phyloP scores from a whole-genome alignment of 495 filamentous ascomycete genomes.

The Melanomma pulvis-pyrius region DNA sequence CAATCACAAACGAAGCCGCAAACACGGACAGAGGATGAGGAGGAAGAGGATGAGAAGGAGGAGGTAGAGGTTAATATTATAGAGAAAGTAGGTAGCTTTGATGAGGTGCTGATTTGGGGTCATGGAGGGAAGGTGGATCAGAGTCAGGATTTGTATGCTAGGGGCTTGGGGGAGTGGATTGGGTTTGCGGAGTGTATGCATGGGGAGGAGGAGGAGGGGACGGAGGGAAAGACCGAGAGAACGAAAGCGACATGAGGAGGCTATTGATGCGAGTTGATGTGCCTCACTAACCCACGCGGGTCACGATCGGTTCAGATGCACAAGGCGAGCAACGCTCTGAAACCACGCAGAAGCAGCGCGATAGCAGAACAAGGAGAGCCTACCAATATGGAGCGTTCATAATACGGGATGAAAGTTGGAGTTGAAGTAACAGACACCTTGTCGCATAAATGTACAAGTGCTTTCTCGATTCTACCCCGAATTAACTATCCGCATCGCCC shows the following conservation, averaged over 20 bases:
- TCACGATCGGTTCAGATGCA: too few relatives aligned
- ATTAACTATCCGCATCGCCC: neutral
- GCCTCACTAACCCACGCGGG: neutral
- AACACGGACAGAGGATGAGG: slow-evolving; percentile 40
- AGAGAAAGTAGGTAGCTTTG: slow-evolving; percentile 69
- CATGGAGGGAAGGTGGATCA: slow-evolving; percentile 55
- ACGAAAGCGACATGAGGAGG: neutral
- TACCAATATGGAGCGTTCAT: too few relatives aligned
- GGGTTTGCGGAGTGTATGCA: slow-evolving; percentile 66
- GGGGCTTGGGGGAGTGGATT: slow-evolving; percentile 82
- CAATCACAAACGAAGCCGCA: slow-evolving; percentile 9
- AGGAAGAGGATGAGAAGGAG: slow-evolving; percentile 53
- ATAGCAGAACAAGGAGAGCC: neutral
- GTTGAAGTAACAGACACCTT: too few relatives aligned
- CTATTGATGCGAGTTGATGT: neutral
- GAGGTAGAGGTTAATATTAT: slow-evolving; percentile 59
- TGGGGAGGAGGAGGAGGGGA: slow-evolving; percentile 11
- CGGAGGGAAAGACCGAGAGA: neutral
- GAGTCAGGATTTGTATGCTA: slow-evolving; percentile 58
- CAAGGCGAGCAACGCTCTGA: neutral
- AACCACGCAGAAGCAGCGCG: neutral
- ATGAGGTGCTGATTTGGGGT: slow-evolving; percentile 79
- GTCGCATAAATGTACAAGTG: neutral
- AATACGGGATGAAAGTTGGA: too few relatives aligned
- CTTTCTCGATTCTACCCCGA: neutral